These are phyloP conservation scores for Aristolochia fimbriata DNA, from an alignment of 164 flowering plant species.

Conservation along the genomic window DNA sequence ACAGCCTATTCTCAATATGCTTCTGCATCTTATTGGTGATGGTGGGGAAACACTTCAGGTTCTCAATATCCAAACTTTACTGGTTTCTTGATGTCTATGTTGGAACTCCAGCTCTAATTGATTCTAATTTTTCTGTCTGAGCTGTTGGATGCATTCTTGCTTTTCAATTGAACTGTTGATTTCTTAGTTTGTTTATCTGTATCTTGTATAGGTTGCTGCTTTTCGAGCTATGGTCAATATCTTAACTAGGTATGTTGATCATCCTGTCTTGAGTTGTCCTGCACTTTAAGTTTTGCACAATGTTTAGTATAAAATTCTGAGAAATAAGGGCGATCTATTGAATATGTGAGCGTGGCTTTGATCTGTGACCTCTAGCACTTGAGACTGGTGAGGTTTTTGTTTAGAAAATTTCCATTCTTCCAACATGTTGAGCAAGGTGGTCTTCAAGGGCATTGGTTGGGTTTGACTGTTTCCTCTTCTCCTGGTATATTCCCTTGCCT, in stretches of 20 bases:
- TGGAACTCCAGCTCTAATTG: not conserved
- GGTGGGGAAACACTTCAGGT: conserved; percentile 99
- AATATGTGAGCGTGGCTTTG: no score
- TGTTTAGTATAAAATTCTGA: no score
- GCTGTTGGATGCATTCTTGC: not conserved
- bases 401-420: no score
- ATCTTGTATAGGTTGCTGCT: conserved; percentile 78
- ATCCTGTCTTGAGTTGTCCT: not conserved
- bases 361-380: no score
- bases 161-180: conserved; percentile 2
- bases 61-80: not conserved
- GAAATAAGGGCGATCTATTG: no score
- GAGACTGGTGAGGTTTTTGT: no score
- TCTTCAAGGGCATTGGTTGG: no score
- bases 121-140: not conserved
- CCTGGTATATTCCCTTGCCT: no score
- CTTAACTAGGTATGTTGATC: conserved; percentile 58
- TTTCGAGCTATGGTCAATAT: conserved; percentile 99
- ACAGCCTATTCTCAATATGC: conserved; percentile 93
- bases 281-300: no score
- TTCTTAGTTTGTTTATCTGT: not conserved
- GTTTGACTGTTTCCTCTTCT: no score
- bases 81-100: not conserved
- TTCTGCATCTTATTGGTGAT: conserved; percentile 96
- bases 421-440: no score